A percentile compares a stretch with the other conserved stretches of the same genome.
Evolutionary conservation across 306 rosid species (phyloP).

Genomic region (Cotoneaster glaucophyllus): DNA sequence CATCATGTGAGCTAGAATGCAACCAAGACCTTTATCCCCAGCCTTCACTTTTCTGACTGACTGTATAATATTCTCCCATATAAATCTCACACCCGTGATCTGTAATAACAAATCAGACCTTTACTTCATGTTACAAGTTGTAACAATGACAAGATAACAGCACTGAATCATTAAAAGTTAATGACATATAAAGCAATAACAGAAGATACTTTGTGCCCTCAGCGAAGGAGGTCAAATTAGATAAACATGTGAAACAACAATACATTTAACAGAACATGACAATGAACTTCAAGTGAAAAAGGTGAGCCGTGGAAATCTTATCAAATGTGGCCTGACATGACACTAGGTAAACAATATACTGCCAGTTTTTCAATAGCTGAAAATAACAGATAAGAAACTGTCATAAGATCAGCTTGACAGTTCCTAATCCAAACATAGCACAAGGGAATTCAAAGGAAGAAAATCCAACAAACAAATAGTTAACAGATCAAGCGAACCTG

Average conservation of each 20-base stretch:
- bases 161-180: neutral
- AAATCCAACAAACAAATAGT: neutral
- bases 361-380: neutral
- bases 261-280: neutral
- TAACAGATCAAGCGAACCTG: constrained; percentile 48
- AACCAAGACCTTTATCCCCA: constrained; percentile 98
- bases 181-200: neutral
- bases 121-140: neutral
- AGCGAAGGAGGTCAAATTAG: neutral
- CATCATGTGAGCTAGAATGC: constrained; percentile 97
- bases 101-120: constrained; percentile 30
- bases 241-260: neutral
- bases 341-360: neutral
- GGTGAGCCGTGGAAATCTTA: neutral
- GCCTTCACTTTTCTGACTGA: constrained; percentile 80
- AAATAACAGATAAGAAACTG: neutral
- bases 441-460: neutral
- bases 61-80: constrained; percentile 98
- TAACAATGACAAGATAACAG: neutral
- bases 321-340: neutral
- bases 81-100: constrained; percentile 83
- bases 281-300: neutral
- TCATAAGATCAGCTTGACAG: neutral
- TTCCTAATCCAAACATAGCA: neutral
- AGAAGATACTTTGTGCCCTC: neutral